A percentile compares a stretch with the other conserved stretches of the same genome.
Evolutionary conservation across 129 eudicot species (phyloP).

Genomic region (Centrapalus pauciflorus): DNA sequence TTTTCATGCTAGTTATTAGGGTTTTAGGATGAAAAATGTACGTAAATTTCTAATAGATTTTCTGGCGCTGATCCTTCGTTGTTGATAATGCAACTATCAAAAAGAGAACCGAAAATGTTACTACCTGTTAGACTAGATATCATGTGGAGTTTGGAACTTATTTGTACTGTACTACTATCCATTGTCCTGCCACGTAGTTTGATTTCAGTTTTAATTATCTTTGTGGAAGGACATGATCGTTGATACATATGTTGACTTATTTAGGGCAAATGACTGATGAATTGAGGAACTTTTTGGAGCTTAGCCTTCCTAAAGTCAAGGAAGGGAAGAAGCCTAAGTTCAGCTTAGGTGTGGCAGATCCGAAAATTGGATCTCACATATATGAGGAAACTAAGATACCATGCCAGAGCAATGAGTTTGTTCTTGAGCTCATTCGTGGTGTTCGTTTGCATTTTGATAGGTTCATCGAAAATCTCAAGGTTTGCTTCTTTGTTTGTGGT

Average conservation of each 20-base stretch:
- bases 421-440: conserved; percentile 88
- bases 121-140: background rate
- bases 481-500: conserved; percentile 1
- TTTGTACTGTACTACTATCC: too few species aligned
- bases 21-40: background rate
- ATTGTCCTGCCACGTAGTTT: too few species aligned
- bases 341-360: conserved; percentile 71
- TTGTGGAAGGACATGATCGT: background rate
- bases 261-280: conserved; percentile 90
- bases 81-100: background rate
- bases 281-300: conserved; percentile 75
- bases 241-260: background rate
- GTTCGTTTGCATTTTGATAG: conserved; percentile 69
- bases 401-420: conserved; percentile 86
- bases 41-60: background rate
- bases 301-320: conserved; percentile 63
- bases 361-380: conserved; percentile 81
- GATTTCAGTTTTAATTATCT: background rate
- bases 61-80: background rate
- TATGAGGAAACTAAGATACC: conserved; percentile 73
- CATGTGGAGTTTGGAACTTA: background rate
- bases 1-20: background rate
- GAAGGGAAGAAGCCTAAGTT: conserved; percentile 78
- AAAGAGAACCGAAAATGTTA: background rate
- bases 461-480: conserved; percentile 76